Conservation (phyloP, 202 grass and related monocot species). For the Hordeum pubiflorum region DNA sequence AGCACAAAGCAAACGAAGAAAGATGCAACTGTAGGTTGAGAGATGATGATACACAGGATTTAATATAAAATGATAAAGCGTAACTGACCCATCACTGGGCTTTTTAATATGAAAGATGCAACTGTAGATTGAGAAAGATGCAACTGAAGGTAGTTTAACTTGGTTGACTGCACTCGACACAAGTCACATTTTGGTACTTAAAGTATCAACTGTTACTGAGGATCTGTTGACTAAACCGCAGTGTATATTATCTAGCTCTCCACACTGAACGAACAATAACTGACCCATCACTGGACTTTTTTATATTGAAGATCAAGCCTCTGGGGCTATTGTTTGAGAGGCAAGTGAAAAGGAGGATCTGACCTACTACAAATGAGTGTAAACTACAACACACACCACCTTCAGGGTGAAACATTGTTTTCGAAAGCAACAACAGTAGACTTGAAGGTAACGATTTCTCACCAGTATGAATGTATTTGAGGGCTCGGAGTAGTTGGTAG, state of each 20-base stretch:
- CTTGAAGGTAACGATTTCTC: neutral
- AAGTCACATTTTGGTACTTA: neutral
- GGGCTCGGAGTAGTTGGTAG: constrained; percentile 83
- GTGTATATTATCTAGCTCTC: neutral
- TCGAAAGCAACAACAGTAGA: neutral
- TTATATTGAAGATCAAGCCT: neutral
- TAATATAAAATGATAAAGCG: neutral
- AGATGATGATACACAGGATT: neutral
- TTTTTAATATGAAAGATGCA: neutral
- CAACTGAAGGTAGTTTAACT: neutral
- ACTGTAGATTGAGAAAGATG: neutral
- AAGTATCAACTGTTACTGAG: neutral
- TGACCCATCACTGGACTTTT: neutral
- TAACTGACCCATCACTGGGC: neutral
- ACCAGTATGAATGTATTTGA: constrained; percentile 99
- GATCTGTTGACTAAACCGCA: neutral
- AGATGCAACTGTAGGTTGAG: neutral
- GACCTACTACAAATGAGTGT: neutral
- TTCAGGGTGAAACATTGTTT: neutral
- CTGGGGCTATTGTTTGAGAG: neutral
- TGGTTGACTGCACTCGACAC: neutral
- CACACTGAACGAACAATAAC: neutral
- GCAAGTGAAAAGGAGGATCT: neutral
- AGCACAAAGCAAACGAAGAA: neutral
- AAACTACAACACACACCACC: neutral